Evolutionary conservation across 257 asterid species (phyloP), one percentile per base, ranked within the genome.

Genomic region (Cordia subcordata): DNA sequence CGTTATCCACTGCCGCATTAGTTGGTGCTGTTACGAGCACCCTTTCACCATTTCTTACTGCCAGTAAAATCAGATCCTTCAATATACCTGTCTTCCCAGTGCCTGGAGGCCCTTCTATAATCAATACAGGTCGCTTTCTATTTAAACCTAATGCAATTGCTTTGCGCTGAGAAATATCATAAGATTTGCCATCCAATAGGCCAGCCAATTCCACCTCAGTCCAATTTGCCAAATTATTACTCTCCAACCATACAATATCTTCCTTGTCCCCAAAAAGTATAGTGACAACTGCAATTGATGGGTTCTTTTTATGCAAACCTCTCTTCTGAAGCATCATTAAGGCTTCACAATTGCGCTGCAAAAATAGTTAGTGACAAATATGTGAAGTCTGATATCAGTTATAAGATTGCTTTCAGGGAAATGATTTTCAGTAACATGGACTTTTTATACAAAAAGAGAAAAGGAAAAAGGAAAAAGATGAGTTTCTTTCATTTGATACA

Each of bases 341-440:
- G 66, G 98, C 98, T 77, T 91, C 98, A 79, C 98, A 91, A 61
- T 91, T 91, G 53, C 98, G 94, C 98, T 91, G 94, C 80, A 75
- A 64, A 68, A 69, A 61, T 5, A n/a, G 52, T n/a, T 15, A 62
- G 27, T 64, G 64, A 65, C 72, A 58, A 63, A 68, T n/a, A 51
- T 32, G 10, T 1, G 20, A 49, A 14, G 53, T 21, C 16, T 4
- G 10, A 14, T 47, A 4, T 49, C 53, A 49, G 53, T 21, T 8
- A n/a, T 17, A 19, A 17, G 27, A 49, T 49, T 49, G 54, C 9
- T 49, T n/a, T 5, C 21, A n/a, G 13, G 54, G 3, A 8, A 49
- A 49, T 49, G 21, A 15, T 11, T 15, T 49, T 16, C 20, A 17
- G 54, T 49, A 49, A 49, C 22, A 17, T 1, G 22, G 54, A 49